Conservation (phyloP, 306 rosid genomes). For the Trifolium dubium region DNA sequence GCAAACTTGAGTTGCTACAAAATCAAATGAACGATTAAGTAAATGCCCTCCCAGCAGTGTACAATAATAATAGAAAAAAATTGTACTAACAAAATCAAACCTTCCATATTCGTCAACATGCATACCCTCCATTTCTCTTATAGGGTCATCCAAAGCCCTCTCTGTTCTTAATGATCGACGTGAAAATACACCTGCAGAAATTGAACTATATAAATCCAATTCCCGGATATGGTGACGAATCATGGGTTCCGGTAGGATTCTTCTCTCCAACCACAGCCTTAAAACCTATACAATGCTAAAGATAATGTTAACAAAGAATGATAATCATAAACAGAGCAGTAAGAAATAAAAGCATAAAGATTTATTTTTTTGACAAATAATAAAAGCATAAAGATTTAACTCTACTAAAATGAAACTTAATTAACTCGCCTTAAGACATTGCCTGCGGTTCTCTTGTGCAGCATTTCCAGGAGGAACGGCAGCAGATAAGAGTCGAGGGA, state of each 20-base stretch:
- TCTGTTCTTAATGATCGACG: slow-evolving; percentile 84
- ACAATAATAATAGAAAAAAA: slow-evolving; percentile 2
- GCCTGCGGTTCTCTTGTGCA: slow-evolving; percentile 81
- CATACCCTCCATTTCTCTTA: slow-evolving; percentile 99
- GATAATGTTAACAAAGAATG: slow-evolving; percentile 30
- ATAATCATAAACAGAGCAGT: slow-evolving; percentile 25
- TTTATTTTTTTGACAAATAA: too few relatives aligned
- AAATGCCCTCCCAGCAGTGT: slow-evolving; percentile 15
- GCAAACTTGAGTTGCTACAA: slow-evolving; percentile 91
- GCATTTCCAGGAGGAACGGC: slow-evolving; percentile 90
- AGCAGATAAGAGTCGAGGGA: slow-evolving; percentile 80
- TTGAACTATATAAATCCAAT: slow-evolving; percentile 60
- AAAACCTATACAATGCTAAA: slow-evolving; percentile 66
- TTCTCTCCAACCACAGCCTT: slow-evolving; percentile 86
- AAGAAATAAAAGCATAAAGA: slow-evolving; percentile 8
- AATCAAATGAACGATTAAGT: slow-evolving; percentile 40
- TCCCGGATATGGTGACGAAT: slow-evolving; percentile 85
- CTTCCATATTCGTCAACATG: slow-evolving; percentile 99
- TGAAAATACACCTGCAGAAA: slow-evolving; percentile 64
- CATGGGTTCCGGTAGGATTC: slow-evolving; percentile 73
- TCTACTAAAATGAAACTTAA: not conserved
- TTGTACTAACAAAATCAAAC: slow-evolving; percentile 56
- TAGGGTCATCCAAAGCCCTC: slow-evolving; percentile 91
- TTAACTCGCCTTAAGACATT: slow-evolving; percentile 89
- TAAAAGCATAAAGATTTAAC: slow-evolving; percentile 14